Percentiles rank a stretch among this genome's conserved stretches.
phyloP scores from a whole-genome alignment of 495 filamentous ascomycete species.

The Aspergillus olivimuriae region DNA sequence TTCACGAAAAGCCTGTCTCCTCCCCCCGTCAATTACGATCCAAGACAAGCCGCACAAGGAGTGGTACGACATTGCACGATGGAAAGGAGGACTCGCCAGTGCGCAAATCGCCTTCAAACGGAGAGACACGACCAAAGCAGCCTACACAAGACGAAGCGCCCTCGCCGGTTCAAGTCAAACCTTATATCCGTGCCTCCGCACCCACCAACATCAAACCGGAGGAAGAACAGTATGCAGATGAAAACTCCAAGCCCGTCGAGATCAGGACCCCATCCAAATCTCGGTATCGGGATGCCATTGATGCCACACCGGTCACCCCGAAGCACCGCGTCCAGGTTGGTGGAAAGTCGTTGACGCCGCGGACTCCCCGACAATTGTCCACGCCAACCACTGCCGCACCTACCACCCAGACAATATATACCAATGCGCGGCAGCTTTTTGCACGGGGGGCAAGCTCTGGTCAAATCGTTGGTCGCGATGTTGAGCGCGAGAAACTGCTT shows the following conservation, averaged over 20 bases:
- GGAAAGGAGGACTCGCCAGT: not conserved
- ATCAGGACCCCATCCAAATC: constrained; percentile 57
- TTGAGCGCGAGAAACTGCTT: constrained; percentile 65
- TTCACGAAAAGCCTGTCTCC: constrained; percentile 7
- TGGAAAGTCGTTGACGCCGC: constrained; percentile 60
- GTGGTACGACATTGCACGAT: constrained; percentile 19
- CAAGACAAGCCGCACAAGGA: constrained; percentile 19
- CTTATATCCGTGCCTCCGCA: constrained; percentile 26
- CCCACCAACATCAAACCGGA: constrained; percentile 28
- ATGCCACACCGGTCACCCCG: constrained; percentile 60
- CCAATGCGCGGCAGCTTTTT: constrained; percentile 81
- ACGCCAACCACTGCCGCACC: constrained; percentile 58
- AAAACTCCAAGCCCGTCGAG: constrained; percentile 28
- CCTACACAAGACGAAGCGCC: constrained; percentile 18
- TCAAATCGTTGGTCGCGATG: constrained; percentile 74
- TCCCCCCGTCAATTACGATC: constrained; percentile 32
- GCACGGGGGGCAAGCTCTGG: constrained; percentile 68
- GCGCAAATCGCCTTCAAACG: not conserved
- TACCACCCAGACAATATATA: constrained; percentile 65
- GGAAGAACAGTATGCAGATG: constrained; percentile 17
- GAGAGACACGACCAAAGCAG: too few relatives aligned
- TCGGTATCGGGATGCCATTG: constrained; percentile 58
- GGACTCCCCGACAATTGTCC: constrained; percentile 41
- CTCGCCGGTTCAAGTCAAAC: constrained; percentile 28
- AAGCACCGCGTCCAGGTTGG: constrained; percentile 59